Percentiles rank a stretch among this genome's conserved stretches.
Evolutionary conservation across 2,329 filamentous ascomycete genomes (phyloP).

Genomic region (Ilyonectria destructans): DNA sequence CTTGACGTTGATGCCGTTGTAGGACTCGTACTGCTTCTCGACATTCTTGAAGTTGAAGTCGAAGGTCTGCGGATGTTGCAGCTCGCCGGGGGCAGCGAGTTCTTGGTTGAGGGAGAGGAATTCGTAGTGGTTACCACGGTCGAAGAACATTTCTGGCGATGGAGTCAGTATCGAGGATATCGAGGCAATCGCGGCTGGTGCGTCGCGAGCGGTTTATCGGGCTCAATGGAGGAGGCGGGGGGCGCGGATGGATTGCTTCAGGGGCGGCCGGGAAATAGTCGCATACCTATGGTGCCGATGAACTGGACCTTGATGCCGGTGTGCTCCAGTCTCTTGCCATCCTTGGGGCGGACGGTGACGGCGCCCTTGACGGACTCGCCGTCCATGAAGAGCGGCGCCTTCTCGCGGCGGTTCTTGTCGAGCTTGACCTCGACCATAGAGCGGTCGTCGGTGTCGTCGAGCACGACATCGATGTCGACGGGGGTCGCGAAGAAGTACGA

Average conservation of each 20-base stretch:
- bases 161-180: slow-evolving; percentile 19
- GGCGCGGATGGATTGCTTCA: slow-evolving; percentile 29
- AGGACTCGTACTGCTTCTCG: slow-evolving; percentile 99
- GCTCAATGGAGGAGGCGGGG: slow-evolving; percentile 17
- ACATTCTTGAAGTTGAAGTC: slow-evolving; percentile 99
- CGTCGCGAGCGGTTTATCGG: slow-evolving; percentile 15
- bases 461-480: slow-evolving; percentile 98
- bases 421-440: slow-evolving; percentile 98
- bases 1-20: slow-evolving; percentile 99
- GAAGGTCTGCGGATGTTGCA: slow-evolving; percentile 98
- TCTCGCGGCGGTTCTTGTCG: slow-evolving; percentile 97
- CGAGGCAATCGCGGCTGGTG: neutral
- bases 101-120: slow-evolving; percentile 98
- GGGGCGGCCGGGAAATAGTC: slow-evolving; percentile 25
- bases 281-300: slow-evolving; percentile 94
- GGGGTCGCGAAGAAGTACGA: slow-evolving; percentile 99
- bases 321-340: slow-evolving; percentile 97
- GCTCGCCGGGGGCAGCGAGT: slow-evolving; percentile 94
- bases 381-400: slow-evolving; percentile 97
- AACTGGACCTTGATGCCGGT: slow-evolving; percentile 99
- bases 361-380: slow-evolving; percentile 98
- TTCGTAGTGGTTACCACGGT: slow-evolving; percentile 99
- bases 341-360: slow-evolving; percentile 95
- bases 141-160: slow-evolving; percentile 95
- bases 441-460: slow-evolving; percentile 94